These are phyloP conservation scores for Alternaria conjuncta DNA, from an alignment of 2,329 filamentous ascomycete genomes.

Conservation along the genomic window DNA sequence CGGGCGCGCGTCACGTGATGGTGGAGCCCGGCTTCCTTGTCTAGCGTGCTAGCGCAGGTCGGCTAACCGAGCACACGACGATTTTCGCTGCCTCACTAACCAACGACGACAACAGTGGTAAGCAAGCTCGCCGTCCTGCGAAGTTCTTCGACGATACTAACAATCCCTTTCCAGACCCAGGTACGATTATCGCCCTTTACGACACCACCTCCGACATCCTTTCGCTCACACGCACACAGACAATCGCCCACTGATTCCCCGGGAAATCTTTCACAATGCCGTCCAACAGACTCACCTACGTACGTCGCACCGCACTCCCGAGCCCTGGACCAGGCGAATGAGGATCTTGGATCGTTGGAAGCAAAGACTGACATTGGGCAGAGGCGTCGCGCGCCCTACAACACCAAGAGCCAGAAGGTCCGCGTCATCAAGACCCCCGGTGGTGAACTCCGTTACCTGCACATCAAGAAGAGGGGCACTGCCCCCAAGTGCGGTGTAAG, in stretches of 20 bases:
- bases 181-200: slow-evolving; percentile 25
- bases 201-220: slow-evolving; percentile 9
- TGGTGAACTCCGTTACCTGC: slow-evolving; percentile 91
- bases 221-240: slow-evolving; percentile 39
- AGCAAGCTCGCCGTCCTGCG: slow-evolving; percentile 26
- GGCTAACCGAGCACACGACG: slow-evolving; percentile 15
- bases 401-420: slow-evolving; percentile 97
- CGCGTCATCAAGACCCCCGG: slow-evolving; percentile 80
- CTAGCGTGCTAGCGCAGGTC: slow-evolving; percentile 17
- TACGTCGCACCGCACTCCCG: slow-evolving; percentile 48
- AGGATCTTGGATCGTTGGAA: slow-evolving; percentile 8
- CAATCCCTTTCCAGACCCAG: slow-evolving; percentile 27
- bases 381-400: slow-evolving; percentile 75
- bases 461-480: slow-evolving; percentile 99
- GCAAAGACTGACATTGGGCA: slow-evolving; percentile 47
- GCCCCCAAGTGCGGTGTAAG: slow-evolving; percentile 81
- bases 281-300: slow-evolving; percentile 63
- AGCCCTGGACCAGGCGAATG: slow-evolving; percentile 13
- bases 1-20: background rate
- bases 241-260: slow-evolving; percentile 41
- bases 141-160: slow-evolving; percentile 17
- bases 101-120: slow-evolving; percentile 45
- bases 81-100: slow-evolving; percentile 18
- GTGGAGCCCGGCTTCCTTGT: slow-evolving; percentile 1
- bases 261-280: slow-evolving; percentile 58